These are phyloP conservation scores for Truncatella angustata DNA, from an alignment of 2,329 filamentous ascomycete genomes.

Conservation along the genomic window DNA sequence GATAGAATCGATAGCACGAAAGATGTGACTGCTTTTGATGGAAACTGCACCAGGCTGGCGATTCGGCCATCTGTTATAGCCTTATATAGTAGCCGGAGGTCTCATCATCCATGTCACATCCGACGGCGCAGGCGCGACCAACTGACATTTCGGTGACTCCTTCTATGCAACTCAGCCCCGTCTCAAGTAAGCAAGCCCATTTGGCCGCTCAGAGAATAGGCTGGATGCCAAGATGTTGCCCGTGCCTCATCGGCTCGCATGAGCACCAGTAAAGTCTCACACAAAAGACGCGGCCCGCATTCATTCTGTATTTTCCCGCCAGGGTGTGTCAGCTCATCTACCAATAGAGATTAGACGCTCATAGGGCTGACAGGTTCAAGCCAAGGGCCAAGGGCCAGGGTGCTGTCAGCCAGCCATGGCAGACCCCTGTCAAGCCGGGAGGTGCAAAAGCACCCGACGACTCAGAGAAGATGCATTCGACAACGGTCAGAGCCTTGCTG, in stretches of 20 bases:
- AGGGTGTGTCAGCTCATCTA: neutral
- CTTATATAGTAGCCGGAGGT: too few relatives aligned
- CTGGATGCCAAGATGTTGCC: neutral
- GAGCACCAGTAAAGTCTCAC: neutral
- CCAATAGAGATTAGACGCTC: neutral
- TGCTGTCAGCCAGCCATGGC: neutral
- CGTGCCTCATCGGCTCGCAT: neutral
- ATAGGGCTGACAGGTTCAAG: neutral
- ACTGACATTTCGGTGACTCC: neutral
- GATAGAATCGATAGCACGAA: too few relatives aligned
- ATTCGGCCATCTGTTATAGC: too few relatives aligned
- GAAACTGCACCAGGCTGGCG: neutral
- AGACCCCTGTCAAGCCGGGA: neutral
- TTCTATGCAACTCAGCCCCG: neutral
- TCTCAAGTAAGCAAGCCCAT: neutral
- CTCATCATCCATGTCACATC: neutral
- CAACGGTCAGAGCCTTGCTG: too few relatives aligned
- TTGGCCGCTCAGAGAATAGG: neutral
- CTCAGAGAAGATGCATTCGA: too few relatives aligned
- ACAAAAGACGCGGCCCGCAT: too few relatives aligned
- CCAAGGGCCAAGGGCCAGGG: too few relatives aligned
- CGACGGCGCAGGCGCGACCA: neutral
- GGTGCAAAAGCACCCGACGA: too few relatives aligned
- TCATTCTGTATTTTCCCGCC: too few relatives aligned
- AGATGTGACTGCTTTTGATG: too few relatives aligned